Evolutionary conservation across 331 rosid species (phyloP), one percentile per base, ranked within the genome.

Genomic region (Quercus tomentella): DNA sequence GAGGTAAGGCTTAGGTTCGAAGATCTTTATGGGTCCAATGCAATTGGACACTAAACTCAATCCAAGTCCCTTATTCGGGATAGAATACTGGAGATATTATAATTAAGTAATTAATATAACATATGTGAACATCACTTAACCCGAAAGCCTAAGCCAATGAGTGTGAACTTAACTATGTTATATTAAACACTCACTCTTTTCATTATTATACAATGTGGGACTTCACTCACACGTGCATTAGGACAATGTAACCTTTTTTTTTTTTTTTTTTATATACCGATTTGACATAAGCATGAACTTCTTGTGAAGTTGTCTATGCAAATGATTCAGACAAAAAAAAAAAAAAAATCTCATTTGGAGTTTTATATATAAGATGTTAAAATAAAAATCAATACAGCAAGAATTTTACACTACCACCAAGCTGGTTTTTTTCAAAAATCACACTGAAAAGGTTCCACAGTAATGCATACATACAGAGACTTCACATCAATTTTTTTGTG

Each of bases 381-480:
- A 9, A 35, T n/a, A 11, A 56, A 20, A n/a, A 58, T 9, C 28
- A 58, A 58, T 58, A 58, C 10, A 22, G 10, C 25, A 58, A n/a
- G 3, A 22, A 58, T 22, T 2, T 12, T 22, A 14, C 15, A 58
- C 12, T 10, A 22, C 65, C 65, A n/a, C 30, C 65, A 58, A 58
- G 22, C 30, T 25, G 2, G 25, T n/a, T 22, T 16, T 30, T 28
- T 66, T 45, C 0, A 25, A 31, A 35, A 35, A 35, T 35, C 20
- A 63, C 41, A 58, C 4, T 23, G 66, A 58, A 1, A 16, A 28
- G 10, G 43, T 63, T 63, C n/a, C 21, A 55, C 55, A 84, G 76
- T 61, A 61, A 77, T 71, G 52, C 66, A 11, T 75, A 80, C 49
- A 79, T 70, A 82, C 77, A 80, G 62, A 72, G 69, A 31, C 73